These are phyloP conservation scores for Eimeria sp. DNA, from an alignment of 169 alveolate species.

Conservation along the genomic window DNA sequence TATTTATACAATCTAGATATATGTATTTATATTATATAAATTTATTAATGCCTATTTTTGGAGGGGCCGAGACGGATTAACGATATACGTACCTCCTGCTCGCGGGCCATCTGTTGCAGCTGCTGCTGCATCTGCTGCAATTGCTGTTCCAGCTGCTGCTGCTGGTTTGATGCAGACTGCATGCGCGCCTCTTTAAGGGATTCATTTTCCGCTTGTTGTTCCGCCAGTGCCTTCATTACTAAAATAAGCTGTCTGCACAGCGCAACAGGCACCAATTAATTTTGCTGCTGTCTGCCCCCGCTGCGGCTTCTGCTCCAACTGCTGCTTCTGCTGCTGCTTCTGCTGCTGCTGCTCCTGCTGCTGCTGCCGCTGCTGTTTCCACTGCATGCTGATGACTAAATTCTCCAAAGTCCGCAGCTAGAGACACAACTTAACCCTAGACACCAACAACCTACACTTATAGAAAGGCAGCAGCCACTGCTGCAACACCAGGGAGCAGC, in stretches of 20 bases:
- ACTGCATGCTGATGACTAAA: neutral
- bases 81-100: slow-evolving; percentile 30
- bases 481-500: neutral
- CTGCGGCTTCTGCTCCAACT: neutral
- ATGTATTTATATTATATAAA: too few species aligned
- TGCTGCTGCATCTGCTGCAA: slow-evolving; percentile 55
- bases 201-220: slow-evolving; percentile 41
- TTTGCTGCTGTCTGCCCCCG: too few species aligned
- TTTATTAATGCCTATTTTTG: too few species aligned
- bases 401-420: neutral
- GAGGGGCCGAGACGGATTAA: neutral
- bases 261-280: neutral
- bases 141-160: neutral
- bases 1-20: too few species aligned
- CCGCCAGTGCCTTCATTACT: slow-evolving; percentile 57
- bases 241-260: slow-evolving; percentile 36
- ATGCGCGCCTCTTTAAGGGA: slow-evolving; percentile 27
- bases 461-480: too few species aligned
- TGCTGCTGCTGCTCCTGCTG: neutral
- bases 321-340: too few species aligned
- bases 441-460: neutral
- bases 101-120: slow-evolving; percentile 42
- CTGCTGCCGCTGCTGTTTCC: neutral
- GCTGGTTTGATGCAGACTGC: neutral
- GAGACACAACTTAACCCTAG: neutral